Evolutionary conservation across 2,329 filamentous ascomycete genomes (phyloP), one percentile per base, ranked within the genome.

Genomic region (Triangularia setosa): DNA sequence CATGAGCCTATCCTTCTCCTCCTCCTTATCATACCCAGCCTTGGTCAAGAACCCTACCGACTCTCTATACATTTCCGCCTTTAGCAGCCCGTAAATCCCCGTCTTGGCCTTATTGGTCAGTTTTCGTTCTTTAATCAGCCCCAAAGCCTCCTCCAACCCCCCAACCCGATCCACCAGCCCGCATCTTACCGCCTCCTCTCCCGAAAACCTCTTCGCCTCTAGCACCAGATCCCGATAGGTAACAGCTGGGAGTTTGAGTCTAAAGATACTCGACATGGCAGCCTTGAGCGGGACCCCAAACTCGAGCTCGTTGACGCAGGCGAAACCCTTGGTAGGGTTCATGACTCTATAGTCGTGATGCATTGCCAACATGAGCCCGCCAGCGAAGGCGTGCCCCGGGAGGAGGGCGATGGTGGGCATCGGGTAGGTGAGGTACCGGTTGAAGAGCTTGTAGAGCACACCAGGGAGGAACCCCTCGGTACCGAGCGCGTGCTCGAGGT

Each of bases 281-380:
- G 90, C 83, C 69, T 87, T 84, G 35, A 95, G 83, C n/a, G 89
- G 85, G 1, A 89, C 88, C 60, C 91, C 91, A 67, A 95, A 90
- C 69, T 93, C 87, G 14, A 95, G 81, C 78, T 95, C 91, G 76
- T 94, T 94, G 69, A 95, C 79, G 76, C 91, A 94, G 44, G 91
- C 75, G 76, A 87, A 93, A n/a, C 91, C 92, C 21, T 84, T 81
- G 1, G 81, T 73, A 0, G 88, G 84, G 72, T 90, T 90, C 79
- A 91, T 90, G 69, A 95, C 82, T 27, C 92, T 86, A 79, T 95
- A 95, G 78, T 94, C 91, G 77, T 93, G 90, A 77, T 90, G 87
- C 84, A 92, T 91, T 64, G 90, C 86, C 9, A 90, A 80, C 88
- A 95, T 93, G 66, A 93, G 80, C n/a, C 90, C 91, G 55, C 86